Evolutionary conservation across 495 filamentous ascomycete genomes (phyloP), one percentile per base, ranked within the genome.

Genomic region (Podospora didyma): DNA sequence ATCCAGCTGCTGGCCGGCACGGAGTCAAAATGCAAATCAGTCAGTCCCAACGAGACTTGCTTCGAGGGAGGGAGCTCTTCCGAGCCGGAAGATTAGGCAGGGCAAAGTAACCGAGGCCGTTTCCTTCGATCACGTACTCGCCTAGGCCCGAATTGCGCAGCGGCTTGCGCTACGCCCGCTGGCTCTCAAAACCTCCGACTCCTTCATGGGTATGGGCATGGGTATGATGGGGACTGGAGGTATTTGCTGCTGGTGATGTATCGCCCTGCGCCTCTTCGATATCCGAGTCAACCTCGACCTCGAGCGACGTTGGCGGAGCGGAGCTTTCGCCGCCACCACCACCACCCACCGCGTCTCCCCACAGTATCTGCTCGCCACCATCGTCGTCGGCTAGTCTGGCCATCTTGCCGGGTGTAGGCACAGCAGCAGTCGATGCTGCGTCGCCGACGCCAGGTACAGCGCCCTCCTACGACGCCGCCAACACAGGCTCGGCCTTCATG

Each of bases 341-440:
- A n/a, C n/a, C n/a, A n/a, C n/a, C 48, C 24, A 57, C 61, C 46
- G 65, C 53, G 44, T 51, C 49, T 31, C 26, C 26, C 26, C 26
- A 31, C 26, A 31, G 9, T 3, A 31, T 31, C 26, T 31, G 26
- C 26, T 31, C 26, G 3, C 9, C 26, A 3, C 9, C 26, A 3
- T 31, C 26, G 26, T 31, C 9, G 26, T 31, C 26, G 3, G 26
- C 26, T 9, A 31, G 26, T 9, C 26, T 31, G 26, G 26, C 26
- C 9, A 4, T 31, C 9, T 31, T 31, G 26, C 26, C 26, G 26
- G 26, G 26, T 3, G 26, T 3, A 31, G 26, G 26, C n/a, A n/a
- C n/a, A n/a, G n/a, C n/a, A n/a, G n/a, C n/a, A n/a, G n/a, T n/a
- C n/a, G n/a, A n/a, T n/a, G n/a, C n/a, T n/a, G n/a, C n/a, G n/a